A percentile compares a stretch with the other conserved stretches of the same genome.
These are phyloP conservation scores for Botryotinia convoluta DNA, from an alignment of 2,329 filamentous ascomycete species.

Conservation along the genomic window DNA sequence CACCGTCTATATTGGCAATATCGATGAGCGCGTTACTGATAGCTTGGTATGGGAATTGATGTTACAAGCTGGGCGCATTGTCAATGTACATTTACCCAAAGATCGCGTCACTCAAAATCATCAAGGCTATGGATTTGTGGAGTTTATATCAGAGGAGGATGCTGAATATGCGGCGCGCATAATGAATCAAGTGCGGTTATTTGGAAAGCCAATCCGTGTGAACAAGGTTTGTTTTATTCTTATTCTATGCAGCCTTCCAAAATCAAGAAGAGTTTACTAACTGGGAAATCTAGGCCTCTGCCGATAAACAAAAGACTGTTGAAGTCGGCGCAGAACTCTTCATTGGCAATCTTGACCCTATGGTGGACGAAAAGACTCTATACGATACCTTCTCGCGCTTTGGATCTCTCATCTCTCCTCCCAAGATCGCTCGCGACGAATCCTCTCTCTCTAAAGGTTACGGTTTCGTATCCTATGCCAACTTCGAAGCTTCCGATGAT, in stretches of 20 bases:
- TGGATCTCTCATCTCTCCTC: slow-evolving; percentile 76
- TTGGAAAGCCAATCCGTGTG: slow-evolving; percentile 90
- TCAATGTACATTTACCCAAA: slow-evolving; percentile 97
- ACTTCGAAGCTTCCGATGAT: slow-evolving; percentile 90
- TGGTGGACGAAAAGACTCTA: slow-evolving; percentile 93
- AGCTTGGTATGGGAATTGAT: slow-evolving; percentile 95
- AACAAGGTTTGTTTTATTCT: slow-evolving; percentile 67
- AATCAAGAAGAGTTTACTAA: neutral
- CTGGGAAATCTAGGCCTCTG: slow-evolving; percentile 51
- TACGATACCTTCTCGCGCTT: slow-evolving; percentile 96
- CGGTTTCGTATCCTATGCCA: slow-evolving; percentile 89
- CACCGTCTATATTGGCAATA: slow-evolving; percentile 96
- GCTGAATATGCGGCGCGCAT: slow-evolving; percentile 95
- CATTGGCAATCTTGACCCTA: slow-evolving; percentile 88
- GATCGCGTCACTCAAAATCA: slow-evolving; percentile 96
- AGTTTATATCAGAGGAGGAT: slow-evolving; percentile 93
- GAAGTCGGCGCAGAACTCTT: slow-evolving; percentile 97
- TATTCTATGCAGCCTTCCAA: neutral
- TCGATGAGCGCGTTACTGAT: slow-evolving; percentile 92
- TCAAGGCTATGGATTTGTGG: slow-evolving; percentile 98
- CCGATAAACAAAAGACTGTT: slow-evolving; percentile 90
- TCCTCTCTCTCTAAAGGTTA: slow-evolving; percentile 89
- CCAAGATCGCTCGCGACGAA: slow-evolving; percentile 91
- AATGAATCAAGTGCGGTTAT: slow-evolving; percentile 93
- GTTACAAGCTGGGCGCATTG: slow-evolving; percentile 94